Percentiles rank a stretch among this genome's conserved stretches.
phyloP scores from a whole-genome alignment of 2,329 filamentous ascomycete species.

The Botrytis elliptica region DNA sequence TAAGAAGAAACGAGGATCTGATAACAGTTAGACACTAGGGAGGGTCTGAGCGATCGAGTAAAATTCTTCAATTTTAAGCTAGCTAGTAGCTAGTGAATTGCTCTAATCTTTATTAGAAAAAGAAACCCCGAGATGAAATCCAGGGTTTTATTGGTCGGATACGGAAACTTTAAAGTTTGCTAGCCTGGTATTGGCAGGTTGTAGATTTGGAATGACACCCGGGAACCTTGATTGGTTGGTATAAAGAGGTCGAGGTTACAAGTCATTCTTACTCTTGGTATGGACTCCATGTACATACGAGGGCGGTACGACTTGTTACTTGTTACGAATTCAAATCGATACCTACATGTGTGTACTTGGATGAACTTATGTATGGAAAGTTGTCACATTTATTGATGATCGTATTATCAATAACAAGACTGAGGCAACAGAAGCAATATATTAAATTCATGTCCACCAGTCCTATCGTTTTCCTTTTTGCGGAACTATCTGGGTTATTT shows the following conservation, averaged over 20 bases:
- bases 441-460: not conserved
- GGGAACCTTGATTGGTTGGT: slow-evolving; percentile 2
- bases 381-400: too few species aligned
- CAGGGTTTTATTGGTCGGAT: not conserved
- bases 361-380: too few species aligned
- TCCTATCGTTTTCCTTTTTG: not conserved
- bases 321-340: not conserved
- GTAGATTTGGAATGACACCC: slow-evolving; percentile 11
- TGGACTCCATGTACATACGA: not conserved
- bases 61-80: not conserved
- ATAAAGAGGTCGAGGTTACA: too few species aligned
- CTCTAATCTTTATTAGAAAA: not conserved
- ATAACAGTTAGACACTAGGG: slow-evolving; percentile 8
- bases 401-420: too few species aligned
- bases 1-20: slow-evolving; percentile 18
- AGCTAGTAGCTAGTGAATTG: not conserved
- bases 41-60: not conserved
- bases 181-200: not conserved
- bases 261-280: not conserved
- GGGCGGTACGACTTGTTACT: not conserved
- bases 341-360: not conserved
- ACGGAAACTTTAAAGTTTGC: not conserved
- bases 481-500: not conserved
- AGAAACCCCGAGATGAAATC: not conserved
- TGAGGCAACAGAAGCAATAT: not conserved